phyloP scores from a whole-genome alignment of 352 stramenopile genomes.

The Phytophthora cajani region DNA sequence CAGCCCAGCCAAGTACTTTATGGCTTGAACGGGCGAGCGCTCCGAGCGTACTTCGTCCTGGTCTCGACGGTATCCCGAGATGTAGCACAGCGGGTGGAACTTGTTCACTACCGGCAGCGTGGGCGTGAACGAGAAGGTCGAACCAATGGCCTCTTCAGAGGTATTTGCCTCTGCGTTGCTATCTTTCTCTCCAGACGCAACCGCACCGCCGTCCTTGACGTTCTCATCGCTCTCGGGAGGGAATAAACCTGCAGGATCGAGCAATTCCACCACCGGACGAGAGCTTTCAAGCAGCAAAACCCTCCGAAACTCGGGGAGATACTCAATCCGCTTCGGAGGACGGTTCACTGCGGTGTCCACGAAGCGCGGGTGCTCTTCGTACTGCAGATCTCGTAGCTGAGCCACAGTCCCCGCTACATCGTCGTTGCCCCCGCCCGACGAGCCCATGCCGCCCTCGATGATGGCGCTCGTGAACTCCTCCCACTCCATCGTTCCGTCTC shows the following conservation, averaged over 20 bases:
- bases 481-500: conserved; percentile 83
- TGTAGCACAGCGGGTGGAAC: conserved; percentile 79
- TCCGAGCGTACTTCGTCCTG: conserved; percentile 82
- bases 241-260: conserved; percentile 58
- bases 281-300: conserved; percentile 70
- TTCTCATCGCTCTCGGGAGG: conserved; percentile 38
- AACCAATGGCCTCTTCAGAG: conserved; percentile 11
- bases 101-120: conserved; percentile 65
- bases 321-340: conserved; percentile 65
- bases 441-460: conserved; percentile 81
- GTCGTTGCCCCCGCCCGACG: conserved; percentile 20
- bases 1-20: conserved; percentile 69
- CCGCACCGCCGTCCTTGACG: conserved; percentile 5
- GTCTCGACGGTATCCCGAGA: conserved; percentile 71
- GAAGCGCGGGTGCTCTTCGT: conserved; percentile 71
- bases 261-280: conserved; percentile 72
- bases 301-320: conserved; percentile 61
- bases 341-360: conserved; percentile 56
- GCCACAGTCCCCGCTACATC: conserved; percentile 43
- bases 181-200: conserved; percentile 16
- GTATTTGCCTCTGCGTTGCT: neutral
- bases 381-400: conserved; percentile 72
- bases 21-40: conserved; percentile 72
- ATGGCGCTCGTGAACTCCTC: conserved; percentile 86
- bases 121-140: conserved; percentile 39